Evolutionary conservation across 2,329 filamentous ascomycete species (phyloP).

Genomic region (Akanthomyces uredinophilus): DNA sequence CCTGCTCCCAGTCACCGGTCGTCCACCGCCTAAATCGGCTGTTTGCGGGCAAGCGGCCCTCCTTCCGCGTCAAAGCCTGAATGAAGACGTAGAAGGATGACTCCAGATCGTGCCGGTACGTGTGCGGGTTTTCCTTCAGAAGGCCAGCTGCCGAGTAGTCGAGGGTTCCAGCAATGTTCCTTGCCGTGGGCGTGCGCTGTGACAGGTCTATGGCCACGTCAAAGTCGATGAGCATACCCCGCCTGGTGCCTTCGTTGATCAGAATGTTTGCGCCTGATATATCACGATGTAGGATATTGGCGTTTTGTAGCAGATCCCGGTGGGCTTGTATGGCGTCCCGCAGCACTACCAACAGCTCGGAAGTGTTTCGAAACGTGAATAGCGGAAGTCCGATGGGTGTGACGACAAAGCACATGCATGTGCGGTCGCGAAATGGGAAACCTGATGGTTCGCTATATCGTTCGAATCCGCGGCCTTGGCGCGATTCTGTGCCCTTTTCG

Average conservation of each 20-base stretch:
- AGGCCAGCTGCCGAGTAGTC: neutral
- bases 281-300: neutral
- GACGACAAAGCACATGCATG: neutral
- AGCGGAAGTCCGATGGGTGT: neutral
- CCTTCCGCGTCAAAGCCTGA: neutral
- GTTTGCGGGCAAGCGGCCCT: neutral
- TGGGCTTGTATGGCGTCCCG: neutral
- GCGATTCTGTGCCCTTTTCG: neutral
- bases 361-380: neutral
- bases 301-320: neutral
- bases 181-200: neutral
- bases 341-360: neutral
- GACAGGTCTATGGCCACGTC: neutral
- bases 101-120: neutral
- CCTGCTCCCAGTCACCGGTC: neutral
- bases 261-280: neutral
- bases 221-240: neutral
- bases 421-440: neutral
- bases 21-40: neutral
- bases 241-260: neutral
- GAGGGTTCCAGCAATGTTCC: neutral
- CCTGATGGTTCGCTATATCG: neutral
- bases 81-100: neutral
- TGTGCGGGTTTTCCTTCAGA: neutral
- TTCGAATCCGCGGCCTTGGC: neutral